Conservation (phyloP, 2,329 filamentous ascomycete genomes). For the Colletotrichum somersetense region DNA sequence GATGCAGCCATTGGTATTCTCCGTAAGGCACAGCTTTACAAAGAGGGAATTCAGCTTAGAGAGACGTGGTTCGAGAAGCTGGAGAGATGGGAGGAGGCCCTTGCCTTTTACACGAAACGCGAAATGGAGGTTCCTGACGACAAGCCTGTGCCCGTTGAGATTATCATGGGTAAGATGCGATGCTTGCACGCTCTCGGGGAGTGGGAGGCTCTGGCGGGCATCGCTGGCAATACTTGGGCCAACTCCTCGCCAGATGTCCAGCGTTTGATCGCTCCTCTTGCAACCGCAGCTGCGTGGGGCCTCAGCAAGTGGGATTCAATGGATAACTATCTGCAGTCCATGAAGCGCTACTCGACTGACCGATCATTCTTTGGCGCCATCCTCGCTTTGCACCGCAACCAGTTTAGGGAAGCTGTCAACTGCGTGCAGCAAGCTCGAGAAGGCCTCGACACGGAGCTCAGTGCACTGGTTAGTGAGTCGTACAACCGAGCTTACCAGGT, state of each 20-base stretch:
- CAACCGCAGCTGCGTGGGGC: conserved; percentile 96
- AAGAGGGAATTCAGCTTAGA: conserved; percentile 91
- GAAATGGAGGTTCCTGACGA: conserved; percentile 76
- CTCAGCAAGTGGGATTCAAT: conserved; percentile 97
- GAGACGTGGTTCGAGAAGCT: conserved; percentile 99
- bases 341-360: conserved; percentile 94
- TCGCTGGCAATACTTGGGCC: conserved; percentile 94
- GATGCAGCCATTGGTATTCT: conserved; percentile 98
- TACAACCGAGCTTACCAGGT: conserved; percentile 98
- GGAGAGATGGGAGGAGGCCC: conserved; percentile 96
- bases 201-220: conserved; percentile 91
- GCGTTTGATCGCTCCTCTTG: conserved; percentile 90
- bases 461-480: conserved; percentile 95
- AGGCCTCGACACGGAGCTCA: conserved; percentile 94
- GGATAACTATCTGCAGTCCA: conserved; percentile 95
- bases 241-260: conserved; percentile 90
- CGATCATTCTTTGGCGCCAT: conserved; percentile 98
- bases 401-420: conserved; percentile 89
- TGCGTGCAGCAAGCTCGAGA: conserved; percentile 94
- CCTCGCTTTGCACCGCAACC: conserved; percentile 92
- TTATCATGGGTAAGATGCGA: conserved; percentile 99
- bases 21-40: conserved; percentile 93
- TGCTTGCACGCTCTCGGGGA: conserved; percentile 97
- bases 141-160: conserved; percentile 79
- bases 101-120: conserved; percentile 90